Conservation (phyloP, 2,329 filamentous ascomycete genomes). For the Catunica adiposa region DNA sequence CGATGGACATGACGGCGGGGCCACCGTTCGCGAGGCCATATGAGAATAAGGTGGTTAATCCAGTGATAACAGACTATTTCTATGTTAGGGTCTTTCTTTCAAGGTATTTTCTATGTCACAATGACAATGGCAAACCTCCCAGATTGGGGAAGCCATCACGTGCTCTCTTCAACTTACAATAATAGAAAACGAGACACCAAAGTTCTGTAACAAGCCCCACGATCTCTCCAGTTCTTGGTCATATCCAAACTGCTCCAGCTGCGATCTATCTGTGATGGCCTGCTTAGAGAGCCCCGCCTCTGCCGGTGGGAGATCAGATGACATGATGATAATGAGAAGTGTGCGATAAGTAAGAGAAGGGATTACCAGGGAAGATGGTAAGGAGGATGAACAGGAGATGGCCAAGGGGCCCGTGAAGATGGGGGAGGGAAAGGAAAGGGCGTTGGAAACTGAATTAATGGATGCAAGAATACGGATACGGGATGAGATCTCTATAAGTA, state of each 20-base stretch:
- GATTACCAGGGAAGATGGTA: not conserved
- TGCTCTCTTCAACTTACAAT: conserved; percentile 27
- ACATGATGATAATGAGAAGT: not conserved
- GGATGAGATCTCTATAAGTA: not conserved
- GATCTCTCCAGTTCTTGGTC: conserved; percentile 41
- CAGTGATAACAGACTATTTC: conserved; percentile 39
- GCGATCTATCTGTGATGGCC: conserved; percentile 30
- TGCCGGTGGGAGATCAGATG: conserved; percentile 3
- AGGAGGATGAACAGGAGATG: not conserved
- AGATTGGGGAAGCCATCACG: not conserved
- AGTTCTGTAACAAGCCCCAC: conserved; percentile 43
- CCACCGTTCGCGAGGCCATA: conserved; percentile 40
- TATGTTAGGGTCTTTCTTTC: not conserved
- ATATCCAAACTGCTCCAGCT: conserved; percentile 26
- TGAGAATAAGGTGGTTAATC: conserved; percentile 39
- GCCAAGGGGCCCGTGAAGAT: no score
- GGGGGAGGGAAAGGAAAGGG: no score
- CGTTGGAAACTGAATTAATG: no score
- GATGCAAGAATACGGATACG: not conserved
- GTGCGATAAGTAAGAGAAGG: not conserved
- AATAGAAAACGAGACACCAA: conserved; percentile 45
- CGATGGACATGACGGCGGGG: conserved; percentile 37
- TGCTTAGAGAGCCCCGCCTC: conserved; percentile 12
- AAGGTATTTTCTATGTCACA: no score
- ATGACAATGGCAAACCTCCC: not conserved